phyloP scores from a whole-genome alignment of 2,329 filamentous ascomycete species.

The Hypomyces rosellus region DNA sequence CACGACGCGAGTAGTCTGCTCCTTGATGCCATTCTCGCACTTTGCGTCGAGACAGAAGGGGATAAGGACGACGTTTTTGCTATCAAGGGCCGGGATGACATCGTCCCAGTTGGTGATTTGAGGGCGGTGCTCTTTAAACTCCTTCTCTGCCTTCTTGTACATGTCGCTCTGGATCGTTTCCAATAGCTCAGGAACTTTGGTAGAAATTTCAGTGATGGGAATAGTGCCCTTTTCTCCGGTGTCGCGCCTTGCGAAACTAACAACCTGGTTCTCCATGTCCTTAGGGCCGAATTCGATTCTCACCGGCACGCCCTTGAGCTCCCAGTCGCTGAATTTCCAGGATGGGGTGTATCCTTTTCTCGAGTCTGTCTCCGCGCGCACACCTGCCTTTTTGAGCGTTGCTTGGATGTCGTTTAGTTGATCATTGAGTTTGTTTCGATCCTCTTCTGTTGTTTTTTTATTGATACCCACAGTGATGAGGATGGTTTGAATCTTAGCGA shows the following conservation, averaged over 20 bases:
- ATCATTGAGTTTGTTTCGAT: slow-evolving; percentile 66
- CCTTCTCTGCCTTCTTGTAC: slow-evolving; percentile 65
- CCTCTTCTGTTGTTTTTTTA: slow-evolving; percentile 76
- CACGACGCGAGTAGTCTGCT: slow-evolving; percentile 73
- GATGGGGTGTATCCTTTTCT: slow-evolving; percentile 89
- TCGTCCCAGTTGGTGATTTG: slow-evolving; percentile 82
- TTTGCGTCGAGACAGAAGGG: slow-evolving; percentile 76
- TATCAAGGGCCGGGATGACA: slow-evolving; percentile 82
- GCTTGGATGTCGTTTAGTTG: slow-evolving; percentile 66
- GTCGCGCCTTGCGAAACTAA: slow-evolving; percentile 83
- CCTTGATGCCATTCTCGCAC: slow-evolving; percentile 94
- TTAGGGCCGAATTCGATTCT: slow-evolving; percentile 94
- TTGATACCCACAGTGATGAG: slow-evolving; percentile 91
- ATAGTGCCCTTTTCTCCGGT: slow-evolving; percentile 77
- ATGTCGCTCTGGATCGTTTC: slow-evolving; percentile 87
- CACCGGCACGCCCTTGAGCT: slow-evolving; percentile 89
- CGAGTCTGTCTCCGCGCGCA: slow-evolving; percentile 76
- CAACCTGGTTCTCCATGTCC: slow-evolving; percentile 77
- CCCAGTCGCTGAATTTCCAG: slow-evolving; percentile 99
- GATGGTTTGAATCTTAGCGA: slow-evolving; percentile 79
- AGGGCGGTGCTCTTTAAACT: slow-evolving; percentile 75
- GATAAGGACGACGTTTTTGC: slow-evolving; percentile 88
- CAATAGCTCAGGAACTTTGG: slow-evolving; percentile 71
- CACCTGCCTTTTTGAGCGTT: slow-evolving; percentile 62
- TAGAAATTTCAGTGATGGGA: slow-evolving; percentile 64